A percentile compares a stretch with the other conserved stretches of the same genome.
Evolutionary conservation across 352 stramenopile species (phyloP).

Genomic region (Pythium utonaiense): DNA sequence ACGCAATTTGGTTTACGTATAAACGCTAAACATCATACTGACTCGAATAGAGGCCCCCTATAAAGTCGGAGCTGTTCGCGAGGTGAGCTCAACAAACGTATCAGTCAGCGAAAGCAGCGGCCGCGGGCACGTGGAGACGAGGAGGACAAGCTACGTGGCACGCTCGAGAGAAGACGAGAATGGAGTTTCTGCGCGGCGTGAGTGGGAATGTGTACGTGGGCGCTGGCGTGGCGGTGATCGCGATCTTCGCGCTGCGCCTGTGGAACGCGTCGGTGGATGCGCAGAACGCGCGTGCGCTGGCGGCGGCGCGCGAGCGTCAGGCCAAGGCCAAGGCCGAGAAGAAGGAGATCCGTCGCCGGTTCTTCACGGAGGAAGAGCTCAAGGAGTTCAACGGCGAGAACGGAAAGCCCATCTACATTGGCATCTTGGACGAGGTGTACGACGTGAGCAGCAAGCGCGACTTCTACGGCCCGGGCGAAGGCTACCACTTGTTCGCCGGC

Average conservation of each 20-base stretch:
- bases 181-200: constrained; percentile 39
- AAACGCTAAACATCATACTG: background rate
- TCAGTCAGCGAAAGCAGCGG: background rate
- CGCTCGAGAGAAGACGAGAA: constrained; percentile 1
- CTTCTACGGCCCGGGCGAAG: constrained; percentile 95
- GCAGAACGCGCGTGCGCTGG: constrained; percentile 58
- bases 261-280: constrained; percentile 63
- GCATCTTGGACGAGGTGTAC: constrained; percentile 94
- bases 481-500: constrained; percentile 96
- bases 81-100: background rate
- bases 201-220: constrained; percentile 58
- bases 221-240: constrained; percentile 46
- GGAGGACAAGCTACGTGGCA: background rate
- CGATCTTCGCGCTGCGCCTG: constrained; percentile 51
- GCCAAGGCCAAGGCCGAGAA: constrained; percentile 60
- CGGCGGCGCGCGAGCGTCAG: constrained; percentile 57
- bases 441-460: constrained; percentile 93
- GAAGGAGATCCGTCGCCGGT: constrained; percentile 70
- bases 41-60: background rate
- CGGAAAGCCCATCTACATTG: constrained; percentile 94
- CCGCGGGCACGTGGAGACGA: background rate
- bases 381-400: constrained; percentile 90
- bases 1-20: no score
- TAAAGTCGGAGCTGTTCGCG: background rate
- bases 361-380: constrained; percentile 92